Evolutionary conservation across 116 monocot genomes (phyloP), one percentile per base, ranked within the genome.

Genomic region (Dioscorea cayenensis): DNA sequence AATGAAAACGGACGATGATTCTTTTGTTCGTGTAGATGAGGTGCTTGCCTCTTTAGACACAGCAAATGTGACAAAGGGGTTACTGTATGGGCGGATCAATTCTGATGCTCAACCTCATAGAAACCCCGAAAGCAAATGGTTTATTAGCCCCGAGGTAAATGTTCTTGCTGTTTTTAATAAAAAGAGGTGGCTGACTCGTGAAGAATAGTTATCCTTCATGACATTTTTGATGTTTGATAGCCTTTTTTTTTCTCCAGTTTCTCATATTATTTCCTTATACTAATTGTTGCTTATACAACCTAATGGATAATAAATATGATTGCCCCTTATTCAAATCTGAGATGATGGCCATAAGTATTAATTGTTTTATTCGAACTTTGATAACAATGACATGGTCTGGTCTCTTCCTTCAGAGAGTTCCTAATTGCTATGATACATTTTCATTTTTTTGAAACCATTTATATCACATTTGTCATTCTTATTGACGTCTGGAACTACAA

Each of bases 1-100:
- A 28, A 95, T 95, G 95, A 95, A 95, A 72, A 87, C 95, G 51
- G 95, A 95, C 71, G 95, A 95, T 71, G 95, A 95, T 84, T 82
- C 95, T 62, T 95, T 95, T 86, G 92, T 90, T 4, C 87, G 95
- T 13, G 82, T 95, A 0, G 95, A 95, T 77, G 95, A 92, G 71
- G 70, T 95, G 75, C 85, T 95, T 49, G 20, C 75, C 22, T 89
- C 89, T 28, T 73, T 95, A 49, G 67, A 76, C 20, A 71, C 50
- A 36, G 36, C 49, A 28, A 89, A 90, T 75, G 66, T 73, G 5
- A 85, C 78, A 14, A 52, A 32, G 51, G 92, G 90, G 48, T 36
- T 95, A 28, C 25, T 95, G n/a, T 95, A 80, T 87, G 95, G 95
- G 25, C 77, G 51, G 49, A 84, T 95, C 69, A 82, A 84, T 69